Evolutionary conservation across 495 filamentous ascomycete genomes (phyloP).

Genomic region (Friedmanniomyces endolithicus): DNA sequence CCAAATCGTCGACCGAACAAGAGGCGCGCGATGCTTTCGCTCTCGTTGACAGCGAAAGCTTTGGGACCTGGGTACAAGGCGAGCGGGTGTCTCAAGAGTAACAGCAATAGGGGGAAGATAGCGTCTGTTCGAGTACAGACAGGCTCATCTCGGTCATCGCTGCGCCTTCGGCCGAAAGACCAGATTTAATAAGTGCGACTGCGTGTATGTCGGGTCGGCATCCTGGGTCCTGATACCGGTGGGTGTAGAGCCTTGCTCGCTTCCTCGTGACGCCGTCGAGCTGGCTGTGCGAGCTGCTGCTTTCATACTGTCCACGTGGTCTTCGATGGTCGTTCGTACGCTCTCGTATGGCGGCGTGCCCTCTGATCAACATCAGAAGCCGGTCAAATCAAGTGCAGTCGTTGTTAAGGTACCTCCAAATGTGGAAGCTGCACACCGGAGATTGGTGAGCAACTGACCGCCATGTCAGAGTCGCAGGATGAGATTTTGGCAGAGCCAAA

Average conservation of each 20-base stretch:
- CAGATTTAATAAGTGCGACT: slow-evolving; percentile 1
- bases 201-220: neutral
- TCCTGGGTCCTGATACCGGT: neutral
- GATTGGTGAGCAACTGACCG: slow-evolving; percentile 13
- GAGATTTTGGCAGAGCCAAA: neutral
- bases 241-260: neutral
- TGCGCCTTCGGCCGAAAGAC: slow-evolving; percentile 5
- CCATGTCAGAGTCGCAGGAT: neutral
- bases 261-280: neutral
- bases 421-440: slow-evolving; percentile 14
- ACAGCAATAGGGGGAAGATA: too few species aligned
- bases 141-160: neutral
- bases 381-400: too few species aligned
- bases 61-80: too few species aligned
- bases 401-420: neutral
- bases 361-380: slow-evolving; percentile 1
- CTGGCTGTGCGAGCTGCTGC: neutral
- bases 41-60: too few species aligned
- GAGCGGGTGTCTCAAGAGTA: too few species aligned
- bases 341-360: slow-evolving; percentile 15
- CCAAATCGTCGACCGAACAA: neutral
- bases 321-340: slow-evolving; percentile 12
- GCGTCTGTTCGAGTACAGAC: too few species aligned
- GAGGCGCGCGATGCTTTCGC: neutral
- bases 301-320: slow-evolving; percentile 9